Evolutionary conservation across 441 rosid genomes (phyloP), one percentile per base, ranked within the genome.

Genomic region (Croton setiger): DNA sequence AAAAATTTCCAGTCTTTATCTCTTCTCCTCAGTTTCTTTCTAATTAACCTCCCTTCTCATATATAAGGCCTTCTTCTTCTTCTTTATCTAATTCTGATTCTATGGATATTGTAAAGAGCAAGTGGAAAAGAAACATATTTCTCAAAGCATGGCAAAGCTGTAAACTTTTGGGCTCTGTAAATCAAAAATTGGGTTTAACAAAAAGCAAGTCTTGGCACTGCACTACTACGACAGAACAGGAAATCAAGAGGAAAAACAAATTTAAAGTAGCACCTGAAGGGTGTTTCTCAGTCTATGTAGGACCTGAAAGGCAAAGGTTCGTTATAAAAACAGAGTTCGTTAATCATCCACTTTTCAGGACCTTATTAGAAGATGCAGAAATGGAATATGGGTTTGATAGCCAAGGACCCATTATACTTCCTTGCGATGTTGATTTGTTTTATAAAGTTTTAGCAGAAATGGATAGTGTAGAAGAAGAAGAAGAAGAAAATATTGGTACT

Each of bases 281-380:
- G 6, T 87, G 89, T 71, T 84, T 88, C 72, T 65, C 91, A 15
- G 93, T 88, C 31, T 88, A 83, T 59, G 91, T 88, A 5, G 93
- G 93, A 6, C 75, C 80, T 0, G 74, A 79, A 31, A 86, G 71
- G 66, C 83, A 83, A 61, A 77, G 87, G 67, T 88, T 86, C 31
- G 84, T 82, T 68, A 67, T 88, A 41, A 86, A 79, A 68, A 79
- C 85, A 0, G 80, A 84, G 77, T 81, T 65, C 14, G 87, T 78
- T 13, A 88, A 83, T 70, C 93, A 86, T 63, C 91, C 87, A 14
- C 71, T 83, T 17, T 88, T 88, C 78, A 80, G 56, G 82, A 23
- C 72, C 63, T 77, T 88, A 69, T 78, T 88, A 3, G 89, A 88
- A 53, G 91, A 88, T 64, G 91, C 93, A 1, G 93, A 88, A 75